These are phyloP conservation scores for Cyclocybe cylindracea DNA, from an alignment of 768 basidiomycete genomes.

Conservation along the genomic window DNA sequence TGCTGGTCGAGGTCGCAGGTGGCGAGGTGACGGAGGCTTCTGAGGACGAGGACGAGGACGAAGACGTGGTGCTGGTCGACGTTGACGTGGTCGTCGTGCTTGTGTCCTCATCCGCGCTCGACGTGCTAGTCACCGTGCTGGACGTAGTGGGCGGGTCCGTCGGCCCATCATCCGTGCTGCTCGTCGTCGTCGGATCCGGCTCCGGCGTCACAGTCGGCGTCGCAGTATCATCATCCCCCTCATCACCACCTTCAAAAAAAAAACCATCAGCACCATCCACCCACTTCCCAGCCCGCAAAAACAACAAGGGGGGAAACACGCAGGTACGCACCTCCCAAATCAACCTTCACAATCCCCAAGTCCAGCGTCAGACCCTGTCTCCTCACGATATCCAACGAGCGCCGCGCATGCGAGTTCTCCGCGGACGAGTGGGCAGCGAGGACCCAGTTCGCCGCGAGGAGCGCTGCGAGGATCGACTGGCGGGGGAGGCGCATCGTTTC, in stretches of 20 bases:
- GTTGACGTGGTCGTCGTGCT: background rate
- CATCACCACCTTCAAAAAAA: too few relatives aligned
- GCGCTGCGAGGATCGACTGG: slow-evolving; percentile 29
- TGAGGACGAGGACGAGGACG: slow-evolving; percentile 1
- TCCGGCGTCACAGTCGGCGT: background rate
- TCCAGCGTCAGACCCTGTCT: background rate
- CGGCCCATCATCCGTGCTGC: background rate
- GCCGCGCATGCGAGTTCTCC: slow-evolving; percentile 32
- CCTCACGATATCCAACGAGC: slow-evolving; percentile 21
- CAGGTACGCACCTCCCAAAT: too few relatives aligned
- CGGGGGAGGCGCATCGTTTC: slow-evolving; percentile 31
- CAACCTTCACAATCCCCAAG: too few relatives aligned
- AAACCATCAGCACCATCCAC: too few relatives aligned
- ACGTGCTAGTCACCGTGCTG: background rate
- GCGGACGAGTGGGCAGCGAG: slow-evolving; percentile 42
- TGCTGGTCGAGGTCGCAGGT: background rate
- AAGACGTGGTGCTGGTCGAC: background rate
- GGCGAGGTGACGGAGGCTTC: background rate
- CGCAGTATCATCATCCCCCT: background rate
- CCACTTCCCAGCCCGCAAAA: background rate
- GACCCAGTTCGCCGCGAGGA: slow-evolving; percentile 24
- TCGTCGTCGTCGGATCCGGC: background rate
- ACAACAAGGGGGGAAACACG: too few relatives aligned
- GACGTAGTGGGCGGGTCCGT: background rate
- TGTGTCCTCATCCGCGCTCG: background rate